Evolutionary conservation across 2,329 filamentous ascomycete species (phyloP).

Genomic region (Pseudogymnoascus sp.): DNA sequence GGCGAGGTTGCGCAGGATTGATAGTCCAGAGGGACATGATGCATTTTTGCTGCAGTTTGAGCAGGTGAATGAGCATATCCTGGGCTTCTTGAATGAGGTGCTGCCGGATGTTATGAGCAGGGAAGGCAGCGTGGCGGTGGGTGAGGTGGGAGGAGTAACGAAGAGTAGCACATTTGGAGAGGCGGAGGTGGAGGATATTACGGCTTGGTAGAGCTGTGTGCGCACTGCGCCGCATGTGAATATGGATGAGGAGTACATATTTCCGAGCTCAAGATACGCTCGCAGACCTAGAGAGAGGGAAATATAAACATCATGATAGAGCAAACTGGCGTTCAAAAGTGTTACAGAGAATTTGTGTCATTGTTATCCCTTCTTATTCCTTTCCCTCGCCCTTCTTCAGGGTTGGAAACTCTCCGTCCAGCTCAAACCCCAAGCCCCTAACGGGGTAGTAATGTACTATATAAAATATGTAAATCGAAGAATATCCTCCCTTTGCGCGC

Average conservation of each 20-base stretch:
- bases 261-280: neutral
- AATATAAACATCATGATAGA: neutral
- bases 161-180: conserved; percentile 93
- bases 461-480: neutral
- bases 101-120: conserved; percentile 81
- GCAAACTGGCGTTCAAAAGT: neutral
- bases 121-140: conserved; percentile 36
- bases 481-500: neutral
- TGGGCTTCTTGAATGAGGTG: conserved; percentile 73
- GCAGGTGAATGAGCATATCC: conserved; percentile 83
- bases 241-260: neutral
- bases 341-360: neutral
- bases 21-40: conserved; percentile 91
- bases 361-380: neutral
- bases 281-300: neutral
- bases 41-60: conserved; percentile 95
- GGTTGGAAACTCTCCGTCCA: neutral
- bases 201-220: conserved; percentile 61
- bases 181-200: conserved; percentile 93
- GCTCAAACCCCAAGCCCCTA: neutral
- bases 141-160: conserved; percentile 52
- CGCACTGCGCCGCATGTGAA: neutral
- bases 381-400: neutral
- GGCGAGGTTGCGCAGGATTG: conserved; percentile 73
- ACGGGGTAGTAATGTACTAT: neutral